Evolutionary conservation across 352 stramenopile species (phyloP), one percentile per base, ranked within the genome.

Genomic region (Bremia lactucae): DNA sequence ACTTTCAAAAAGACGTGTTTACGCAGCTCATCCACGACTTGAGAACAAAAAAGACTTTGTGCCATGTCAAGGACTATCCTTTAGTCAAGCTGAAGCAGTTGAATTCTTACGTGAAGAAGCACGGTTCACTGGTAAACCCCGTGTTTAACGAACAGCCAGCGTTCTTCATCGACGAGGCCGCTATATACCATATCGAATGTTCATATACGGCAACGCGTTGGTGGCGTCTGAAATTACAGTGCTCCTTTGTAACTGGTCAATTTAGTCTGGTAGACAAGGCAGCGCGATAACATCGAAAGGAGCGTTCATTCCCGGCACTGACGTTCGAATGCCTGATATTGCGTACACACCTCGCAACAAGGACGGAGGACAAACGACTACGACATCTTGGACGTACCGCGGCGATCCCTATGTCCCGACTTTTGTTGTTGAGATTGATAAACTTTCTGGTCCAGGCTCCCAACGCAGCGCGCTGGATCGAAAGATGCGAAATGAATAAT

Each of bases 111-210:
- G 40, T 57, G 37, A 35, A 49, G 33, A 46, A 31, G 31, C 31
- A 47, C 23, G 31, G 48, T 42, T 45, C 52, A 29, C 33, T 57
- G 1, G 13, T 49, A 1, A 42, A 60, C 40, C 49, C 48, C 3
- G 20, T 41, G 48, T 45, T 63, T 40, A 36, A 45, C 6, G 33
- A 55, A 24, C 52, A 67, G 14, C 36, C 15, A 24, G 33, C 25
- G 6, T 57, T 67, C 20, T 62, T 52, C 44, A 52, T 67, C 35
- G 35, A 40, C 35, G 35, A 40, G 52, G 62, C 40, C 22, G 15
- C 16, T 63, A 57, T 14, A 28, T 40, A 2, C 52, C 52, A 2
- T 51, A 41, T 43, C 41, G 33, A 50, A 46, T 44, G 25, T 24
- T 46, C 2, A 42, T 52, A 21, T 46, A 49, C 19, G 50, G 45